Conservation (phyloP, 192 early-diverging fungal species). For the Gigaspora rosea region DNA sequence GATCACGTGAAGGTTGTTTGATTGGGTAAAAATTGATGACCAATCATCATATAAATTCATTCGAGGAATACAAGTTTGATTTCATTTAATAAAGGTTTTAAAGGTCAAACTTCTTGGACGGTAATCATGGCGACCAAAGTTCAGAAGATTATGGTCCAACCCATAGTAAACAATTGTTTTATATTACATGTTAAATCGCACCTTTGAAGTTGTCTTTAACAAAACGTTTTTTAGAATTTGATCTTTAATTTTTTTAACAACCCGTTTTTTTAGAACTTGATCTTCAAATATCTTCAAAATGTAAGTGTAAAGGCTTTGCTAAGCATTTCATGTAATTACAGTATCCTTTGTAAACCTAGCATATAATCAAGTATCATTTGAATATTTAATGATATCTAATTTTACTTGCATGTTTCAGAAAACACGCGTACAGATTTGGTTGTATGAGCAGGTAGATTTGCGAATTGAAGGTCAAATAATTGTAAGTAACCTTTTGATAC, state of each 20-base stretch:
- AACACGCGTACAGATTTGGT: constrained; percentile 90
- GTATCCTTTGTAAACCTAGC: background rate
- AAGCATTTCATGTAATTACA: background rate
- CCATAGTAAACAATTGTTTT: constrained; percentile 56
- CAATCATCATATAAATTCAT: too few relatives aligned
- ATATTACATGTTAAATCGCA: background rate
- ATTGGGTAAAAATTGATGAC: too few relatives aligned
- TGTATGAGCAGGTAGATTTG: constrained; percentile 84
- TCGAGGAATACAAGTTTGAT: too few relatives aligned
- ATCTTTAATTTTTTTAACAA: too few relatives aligned
- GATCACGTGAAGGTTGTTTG: too few relatives aligned
- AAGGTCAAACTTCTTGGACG: background rate
- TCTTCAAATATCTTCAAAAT: constrained; percentile 95
- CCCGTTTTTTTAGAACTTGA: constrained; percentile 71
- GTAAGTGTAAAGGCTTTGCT: constrained; percentile 46
- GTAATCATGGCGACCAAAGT: constrained; percentile 64
- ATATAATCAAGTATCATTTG: background rate
- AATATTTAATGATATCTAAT: background rate
- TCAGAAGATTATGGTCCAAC: constrained; percentile 81
- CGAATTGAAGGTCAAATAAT: constrained; percentile 93
- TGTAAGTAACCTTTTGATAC: constrained; percentile 50
- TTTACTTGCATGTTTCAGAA: constrained; percentile 54
- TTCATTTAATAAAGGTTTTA: too few relatives aligned
- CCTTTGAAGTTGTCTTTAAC: too few relatives aligned
- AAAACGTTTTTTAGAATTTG: too few relatives aligned